Evolutionary conservation across 371 early-diverging fungal species (phyloP), one percentile per base, ranked within the genome.

Genomic region (Rhizomucor miehei): DNA sequence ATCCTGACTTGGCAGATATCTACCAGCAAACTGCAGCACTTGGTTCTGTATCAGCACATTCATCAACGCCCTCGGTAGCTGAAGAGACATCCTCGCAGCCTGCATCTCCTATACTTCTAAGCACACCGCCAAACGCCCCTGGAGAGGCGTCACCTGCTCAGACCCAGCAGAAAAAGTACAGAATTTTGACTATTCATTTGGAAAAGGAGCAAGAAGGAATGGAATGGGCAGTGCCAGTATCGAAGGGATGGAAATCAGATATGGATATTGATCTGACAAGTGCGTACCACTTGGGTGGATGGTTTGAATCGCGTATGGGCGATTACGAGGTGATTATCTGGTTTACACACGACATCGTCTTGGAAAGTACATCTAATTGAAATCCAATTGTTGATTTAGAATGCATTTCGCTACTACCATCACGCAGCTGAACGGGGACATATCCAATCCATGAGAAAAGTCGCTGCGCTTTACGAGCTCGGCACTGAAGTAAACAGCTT

Each of bases 101-200:
- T 10, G 56, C 56, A n/a, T 74, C 75, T 14, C 75, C 75, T 29
- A 55, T 63, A 6, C 39, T 63, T n/a, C 29, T 64, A 16, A 58
- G 57, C 40, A 66, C 73, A 12, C 73, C 73, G 6, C 66, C 71
- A 43, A 37, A 57, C 3, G 58, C 45, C 29, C 35, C 38, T 13
- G 45, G 46, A 17, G 45, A 35, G 10, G 17, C 37, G 3, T 20
- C 44, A 37, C 55, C 37, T 14, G 62, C 52, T 39, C 51, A 52
- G 44, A 58, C 6, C 23, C 51, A 46, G 29, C 25, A 56, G 40
- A 53, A 56, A 13, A 73, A 71, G 40, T 77, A 77, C 53, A 60
- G 74, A 56, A 60, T 75, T 25, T 55, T 78, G 39, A 75, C 79
- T 6, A 66, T 78, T 54, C 79, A 77, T 56, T 58, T 77, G 19